Evolutionary conservation across 345 rosid species (phyloP), one percentile per base, ranked within the genome.

Genomic region (Aethionema arabicum): DNA sequence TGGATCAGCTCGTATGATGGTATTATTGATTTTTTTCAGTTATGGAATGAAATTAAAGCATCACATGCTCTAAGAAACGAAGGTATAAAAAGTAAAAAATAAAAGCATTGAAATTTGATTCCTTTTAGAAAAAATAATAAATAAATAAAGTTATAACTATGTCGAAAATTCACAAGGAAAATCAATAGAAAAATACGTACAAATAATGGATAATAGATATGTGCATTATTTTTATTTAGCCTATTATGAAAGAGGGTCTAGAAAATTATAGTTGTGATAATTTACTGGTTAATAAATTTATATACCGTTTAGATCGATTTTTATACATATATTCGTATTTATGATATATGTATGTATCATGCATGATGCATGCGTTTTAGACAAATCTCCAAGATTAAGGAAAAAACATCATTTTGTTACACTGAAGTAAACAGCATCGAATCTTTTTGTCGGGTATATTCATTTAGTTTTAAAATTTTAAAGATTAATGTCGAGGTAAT

Each of bases 1-100:
- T 21, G 27, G 27, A 21, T 21, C 27, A 21, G 27, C 27, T 21
- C 27, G 27, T 21, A 21, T 21, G 27, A 21, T 2, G 27, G 27
- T 21, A 21, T 21, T 66, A 40, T 29, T 57, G 63, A 48, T 56
- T 66, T 56, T 66, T 56, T 56, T 63, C 57, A 66, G 38, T 15
- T 48, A 38, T 31, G 21, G 70, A 56, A 56, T 5, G 40, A 48
- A 56, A 14, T 27, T 8, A 57, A 47, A 46, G 11, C 33, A 56
- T 48, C 63, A 66, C 49, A 56, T 56, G 70, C 8, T 47, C 50
- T 30, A 55, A 57, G 58, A 49, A 66, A 40, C 57, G n/a, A 67
- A 67, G 52, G 42, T 49, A 67, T 52, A 39, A 39, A 66, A 67
- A 40, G 37, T 49, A 31, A 66, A 15, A 40, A 21, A 58, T 12